Conservation (phyloP, 331 rosid genomes). For the Cydonia oblonga region DNA sequence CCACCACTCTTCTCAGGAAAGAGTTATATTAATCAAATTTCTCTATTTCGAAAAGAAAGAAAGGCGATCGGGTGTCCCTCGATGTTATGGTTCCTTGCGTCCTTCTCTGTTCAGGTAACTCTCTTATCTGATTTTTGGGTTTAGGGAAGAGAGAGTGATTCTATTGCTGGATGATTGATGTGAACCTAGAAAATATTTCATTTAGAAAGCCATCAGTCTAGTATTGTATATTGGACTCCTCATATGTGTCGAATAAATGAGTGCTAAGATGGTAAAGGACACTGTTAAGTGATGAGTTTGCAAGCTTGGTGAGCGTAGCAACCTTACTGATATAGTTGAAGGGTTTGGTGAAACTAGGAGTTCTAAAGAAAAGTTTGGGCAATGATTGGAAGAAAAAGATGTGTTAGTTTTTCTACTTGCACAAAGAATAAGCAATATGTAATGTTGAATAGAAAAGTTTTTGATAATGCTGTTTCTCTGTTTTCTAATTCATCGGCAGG, state of each 20-base stretch:
- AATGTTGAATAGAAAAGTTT: neutral
- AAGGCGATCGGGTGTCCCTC: constrained; percentile 79
- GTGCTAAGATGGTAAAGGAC: neutral
- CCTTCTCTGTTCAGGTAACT: constrained; percentile 53
- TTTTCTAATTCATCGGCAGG: constrained; percentile 37
- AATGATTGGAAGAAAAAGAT: neutral
- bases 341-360: neutral
- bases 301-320: neutral
- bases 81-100: constrained; percentile 45
- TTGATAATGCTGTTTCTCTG: neutral
- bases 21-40: constrained; percentile 56
- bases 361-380: neutral
- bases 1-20: constrained; percentile 89
- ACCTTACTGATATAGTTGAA: neutral
- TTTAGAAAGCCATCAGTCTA: neutral
- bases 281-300: neutral
- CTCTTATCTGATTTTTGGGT: constrained; percentile 1
- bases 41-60: constrained; percentile 48
- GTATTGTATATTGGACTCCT: neutral
- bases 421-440: neutral
- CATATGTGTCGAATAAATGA: neutral
- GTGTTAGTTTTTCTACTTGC: neutral
- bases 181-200: neutral
- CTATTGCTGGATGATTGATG: neutral
- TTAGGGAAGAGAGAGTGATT: neutral